Evolutionary conservation across 495 filamentous ascomycete genomes (phyloP), one percentile per base, ranked within the genome.

Genomic region (Lasiosphaeris hirsuta): DNA sequence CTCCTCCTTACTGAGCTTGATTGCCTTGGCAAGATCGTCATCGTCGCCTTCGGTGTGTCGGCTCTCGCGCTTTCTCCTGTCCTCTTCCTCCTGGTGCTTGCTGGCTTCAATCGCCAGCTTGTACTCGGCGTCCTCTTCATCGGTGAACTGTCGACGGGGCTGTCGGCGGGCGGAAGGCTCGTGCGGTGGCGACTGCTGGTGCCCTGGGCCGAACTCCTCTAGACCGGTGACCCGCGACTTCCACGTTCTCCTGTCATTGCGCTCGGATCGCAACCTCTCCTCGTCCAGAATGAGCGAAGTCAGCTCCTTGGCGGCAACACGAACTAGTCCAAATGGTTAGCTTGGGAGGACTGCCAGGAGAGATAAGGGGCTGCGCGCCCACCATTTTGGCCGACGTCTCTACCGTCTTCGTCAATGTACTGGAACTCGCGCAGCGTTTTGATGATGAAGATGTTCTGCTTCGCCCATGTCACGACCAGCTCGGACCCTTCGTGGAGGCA

Each of bases 381-480:
- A 97, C 94, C 90, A 75, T 96, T 96, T 65, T 95, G 89, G 44
- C 95, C 95, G 38, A 97, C 95, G 70, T 99, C 95, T 55, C 87
- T 81, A 42, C 90, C 87, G 53, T 97, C 94, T 63, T 97, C 95
- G 61, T 99, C 95, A 18, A 97, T 83, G 69, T 96, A 91, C 67
- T 90, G 86, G 63, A 99, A 99, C 72, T 99, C 95, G 63, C 95
- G 86, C 69, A 99, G 70, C 11, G 95, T 99, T 76, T 97, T 97
- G 81, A 99, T 95, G 71, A 97, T 90, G 74, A 94, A 99, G 64
- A 96, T 87, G 68, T 96, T 97, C 78, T 96, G 94, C 60, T 92
- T 86, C 42, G 93, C 93, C 95, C 95, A 97, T 2, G 93, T 96
- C 30, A 99, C 95, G 34, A 97, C 91, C 61, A 96, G 75, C 74